Base-by-base conservation (phyloP, 1,284 basidiomycete species). In the Melampsora larici-populina region DNA sequence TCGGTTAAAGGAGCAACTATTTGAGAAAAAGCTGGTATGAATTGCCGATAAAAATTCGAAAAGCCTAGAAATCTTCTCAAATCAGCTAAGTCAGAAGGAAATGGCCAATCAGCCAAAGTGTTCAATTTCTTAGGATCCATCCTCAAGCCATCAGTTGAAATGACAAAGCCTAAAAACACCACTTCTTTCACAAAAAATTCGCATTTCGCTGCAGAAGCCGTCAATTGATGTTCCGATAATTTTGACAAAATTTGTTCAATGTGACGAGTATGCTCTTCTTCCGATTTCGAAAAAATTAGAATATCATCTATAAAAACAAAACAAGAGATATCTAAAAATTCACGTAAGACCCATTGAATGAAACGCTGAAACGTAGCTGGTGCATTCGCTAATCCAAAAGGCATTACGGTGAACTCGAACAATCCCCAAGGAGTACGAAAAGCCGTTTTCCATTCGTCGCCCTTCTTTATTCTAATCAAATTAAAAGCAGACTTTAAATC, bases 301-400 rank as follows among this genome's bases (percentile, higher is more conserved):
- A 64, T 74, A 33, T 74, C 71, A 74, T 74, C 63, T 43, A 76
- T 55, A 36, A 68, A 76, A 9, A 72, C 58, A n/a, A n/a, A 64
- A 72, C 70, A 72, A 58, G 24, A 51, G 17, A 66, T 26, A 36
- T 74, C 15, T 13, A 66, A 43, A 15, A 48, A 48, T 17, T 74
- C 60, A 18, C 58, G 8, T 17, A 73, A 46, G 26, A 73, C 58
- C 55, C 17, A 31, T 49, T 73, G 58, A 33, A 75, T 68, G 26
- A 63, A 63, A n/a, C n/a, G n/a, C n/a, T n/a, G n/a, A n/a, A n/a
- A n/a, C n/a, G n/a, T n/a, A n/a, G n/a, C n/a, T n/a, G 85, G 86
- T 0, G 84, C 84, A 78, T 86, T 87, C 63, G 82, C 84, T 6
- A 86, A 80, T 0, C 86, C 84, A 70, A 86, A 86, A 0, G 84